Conservation (phyloP, 352 stramenopile genomes). For the Phytophthora kernoviae region DNA sequence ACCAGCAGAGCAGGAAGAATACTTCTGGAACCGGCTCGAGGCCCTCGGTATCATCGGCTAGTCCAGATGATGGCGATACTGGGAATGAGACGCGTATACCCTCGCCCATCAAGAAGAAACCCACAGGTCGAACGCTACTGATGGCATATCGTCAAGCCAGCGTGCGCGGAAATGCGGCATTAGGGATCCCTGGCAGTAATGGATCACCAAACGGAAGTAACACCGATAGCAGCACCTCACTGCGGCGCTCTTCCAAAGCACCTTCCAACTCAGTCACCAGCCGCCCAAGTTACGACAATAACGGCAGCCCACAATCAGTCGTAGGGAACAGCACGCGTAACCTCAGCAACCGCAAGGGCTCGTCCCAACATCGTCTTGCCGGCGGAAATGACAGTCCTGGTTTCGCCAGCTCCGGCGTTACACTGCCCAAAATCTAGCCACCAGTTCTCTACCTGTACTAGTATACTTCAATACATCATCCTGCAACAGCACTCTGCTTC, state of each 20-base stretch:
- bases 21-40: constrained; percentile 12
- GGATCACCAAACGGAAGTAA: constrained; percentile 23
- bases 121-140: constrained; percentile 23
- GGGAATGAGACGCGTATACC: constrained; percentile 48
- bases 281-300: constrained; percentile 31
- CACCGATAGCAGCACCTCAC: constrained; percentile 20
- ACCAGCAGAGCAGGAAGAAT: constrained; percentile 12
- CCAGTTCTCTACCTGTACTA: not conserved
- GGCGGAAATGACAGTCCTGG: constrained; percentile 32
- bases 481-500: not conserved
- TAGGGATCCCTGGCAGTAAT: constrained; percentile 7
- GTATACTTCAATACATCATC: not conserved
- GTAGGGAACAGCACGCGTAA: constrained; percentile 32
- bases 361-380: constrained; percentile 27
- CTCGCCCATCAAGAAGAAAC: constrained; percentile 66
- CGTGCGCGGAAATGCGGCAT: constrained; percentile 35
- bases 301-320: constrained; percentile 19
- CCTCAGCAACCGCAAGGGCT: constrained; percentile 22
- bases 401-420: constrained; percentile 39
- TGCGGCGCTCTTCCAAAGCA: constrained; percentile 9
- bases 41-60: constrained; percentile 7
- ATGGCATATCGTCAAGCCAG: constrained; percentile 37
- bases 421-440: constrained; percentile 55
- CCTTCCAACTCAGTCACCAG: constrained; percentile 29
- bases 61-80: constrained; percentile 26